Base-by-base conservation (phyloP, 805 yeast genomes). In the Cyberlindnera mycetangii region DNA sequence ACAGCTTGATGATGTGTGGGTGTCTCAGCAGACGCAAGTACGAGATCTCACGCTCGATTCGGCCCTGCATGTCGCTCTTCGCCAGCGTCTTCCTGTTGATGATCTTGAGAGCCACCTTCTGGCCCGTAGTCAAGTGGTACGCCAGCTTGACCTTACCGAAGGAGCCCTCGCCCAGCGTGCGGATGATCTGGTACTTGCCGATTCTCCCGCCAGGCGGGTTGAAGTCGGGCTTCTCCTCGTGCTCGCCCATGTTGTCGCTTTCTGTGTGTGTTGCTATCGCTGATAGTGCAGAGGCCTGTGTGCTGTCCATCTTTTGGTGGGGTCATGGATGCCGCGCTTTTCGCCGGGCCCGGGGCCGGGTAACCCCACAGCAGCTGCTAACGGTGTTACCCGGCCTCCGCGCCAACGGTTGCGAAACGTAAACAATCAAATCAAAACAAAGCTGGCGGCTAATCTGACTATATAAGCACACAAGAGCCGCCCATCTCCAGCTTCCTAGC, bases 111-210 rank as follows among this genome's bases (percentile, higher is more conserved):
- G 98, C 98, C 18, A 90, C 98, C 50, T 84, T 76, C 58, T 90
- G 96, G 32, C 95, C 95, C 3, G 97, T 90, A 12, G 87, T 85
- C 52, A 87, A 72, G 65, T 92, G 97, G 62, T 83, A 85, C 16
- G 95, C 95, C 56, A 90, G 72, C 62, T 90, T 90, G 52, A 90
- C 98, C 62, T 92, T 92, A 58, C 98, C 98, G 62, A 90, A 90
- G 0, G 97, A 89, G 19, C 98, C 98, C 62, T 90, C 97, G 30
- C 98, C 98, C 18, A 90, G 71, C 4, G 96, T 89, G 63, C 89
- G 87, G 55, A 90, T 86, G 42, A 90, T 84, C 64, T 90, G 97
- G 68, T 92, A 90, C 54, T 92, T 85, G 16, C 98, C 99, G 40
- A 93, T 88, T 46, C 90, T 58, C 15, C 70, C 65, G 8, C 70